Evolutionary conservation across 2,329 filamentous ascomycete genomes (phyloP).

Genomic region (Tolypocladium pustulatum): DNA sequence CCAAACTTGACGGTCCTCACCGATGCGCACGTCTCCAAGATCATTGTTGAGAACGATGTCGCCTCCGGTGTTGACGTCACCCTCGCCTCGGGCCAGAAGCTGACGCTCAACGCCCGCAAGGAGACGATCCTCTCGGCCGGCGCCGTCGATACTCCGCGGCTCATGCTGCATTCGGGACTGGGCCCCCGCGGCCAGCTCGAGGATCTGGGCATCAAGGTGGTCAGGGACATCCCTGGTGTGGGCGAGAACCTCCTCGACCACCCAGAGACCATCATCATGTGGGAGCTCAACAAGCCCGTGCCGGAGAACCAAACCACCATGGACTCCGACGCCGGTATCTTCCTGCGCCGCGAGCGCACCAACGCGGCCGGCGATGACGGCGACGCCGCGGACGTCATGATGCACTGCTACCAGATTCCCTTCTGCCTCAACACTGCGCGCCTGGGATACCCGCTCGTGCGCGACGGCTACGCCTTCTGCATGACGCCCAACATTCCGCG

Average conservation of each 20-base stretch:
- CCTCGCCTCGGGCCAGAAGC: constrained; percentile 39
- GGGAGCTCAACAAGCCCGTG: constrained; percentile 70
- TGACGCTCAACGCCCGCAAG: constrained; percentile 51
- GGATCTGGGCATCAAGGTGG: constrained; percentile 42
- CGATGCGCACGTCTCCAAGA: constrained; percentile 75
- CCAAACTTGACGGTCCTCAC: constrained; percentile 80
- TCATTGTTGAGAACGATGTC: constrained; percentile 59
- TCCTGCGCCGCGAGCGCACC: constrained; percentile 66
- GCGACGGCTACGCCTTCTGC: constrained; percentile 76
- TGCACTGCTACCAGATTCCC: constrained; percentile 94
- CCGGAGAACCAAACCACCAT: constrained; percentile 76
- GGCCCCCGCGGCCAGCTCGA: constrained; percentile 44
- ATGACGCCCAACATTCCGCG: constrained; percentile 89
- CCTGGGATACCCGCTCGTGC: constrained; percentile 54
- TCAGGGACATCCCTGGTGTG: constrained; percentile 47
- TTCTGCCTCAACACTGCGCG: constrained; percentile 79
- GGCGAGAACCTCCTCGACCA: constrained; percentile 53
- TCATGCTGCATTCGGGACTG: constrained; percentile 47
- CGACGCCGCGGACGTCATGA: constrained; percentile 78
- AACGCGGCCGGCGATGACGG: constrained; percentile 61
- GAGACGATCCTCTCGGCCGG: constrained; percentile 76
- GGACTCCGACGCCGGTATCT: constrained; percentile 84
- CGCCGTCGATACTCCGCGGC: constrained; percentile 69
- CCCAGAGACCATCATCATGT: constrained; percentile 50
- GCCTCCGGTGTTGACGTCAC: constrained; percentile 66